Evolutionary conservation across 305 asterid genomes (phyloP).

Genomic region (Rubia balearica): DNA sequence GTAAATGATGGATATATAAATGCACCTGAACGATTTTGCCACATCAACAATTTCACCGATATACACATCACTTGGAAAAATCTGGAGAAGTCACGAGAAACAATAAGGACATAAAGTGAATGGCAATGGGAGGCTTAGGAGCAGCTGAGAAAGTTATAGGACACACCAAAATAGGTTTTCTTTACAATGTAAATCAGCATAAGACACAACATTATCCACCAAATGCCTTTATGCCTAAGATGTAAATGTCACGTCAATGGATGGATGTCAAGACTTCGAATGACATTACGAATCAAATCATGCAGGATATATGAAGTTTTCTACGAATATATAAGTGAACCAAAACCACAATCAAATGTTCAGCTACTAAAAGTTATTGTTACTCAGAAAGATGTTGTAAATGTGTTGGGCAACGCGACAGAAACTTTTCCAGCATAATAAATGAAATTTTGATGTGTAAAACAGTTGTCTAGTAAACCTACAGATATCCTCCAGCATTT

Average conservation of each 20-base stretch:
- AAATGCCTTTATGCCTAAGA: background rate
- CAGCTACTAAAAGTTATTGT: background rate
- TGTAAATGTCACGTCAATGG: background rate
- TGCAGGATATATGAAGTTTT: background rate
- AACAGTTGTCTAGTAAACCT: background rate
- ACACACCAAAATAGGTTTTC: background rate
- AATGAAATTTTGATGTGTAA: background rate
- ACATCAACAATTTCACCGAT: slow-evolving; percentile 59
- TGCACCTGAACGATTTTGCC: slow-evolving; percentile 59
- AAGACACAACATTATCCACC: background rate
- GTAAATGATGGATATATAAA: slow-evolving; percentile 2
- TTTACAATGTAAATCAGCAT: background rate
- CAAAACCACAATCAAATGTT: background rate
- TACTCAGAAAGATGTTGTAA: background rate
- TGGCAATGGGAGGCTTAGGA: background rate
- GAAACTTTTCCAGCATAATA: background rate
- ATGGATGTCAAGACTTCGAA: background rate
- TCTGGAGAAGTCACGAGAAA: slow-evolving; percentile 37
- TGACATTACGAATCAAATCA: background rate
- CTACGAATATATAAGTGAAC: background rate
- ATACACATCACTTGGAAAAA: slow-evolving; percentile 77
- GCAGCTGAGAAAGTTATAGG: background rate
- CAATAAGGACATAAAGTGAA: background rate
- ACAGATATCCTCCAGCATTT: background rate
- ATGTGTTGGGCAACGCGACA: background rate